Evolutionary conservation across 2,329 filamentous ascomycete species (phyloP).

Genomic region (Leptographium galeiforme): DNA sequence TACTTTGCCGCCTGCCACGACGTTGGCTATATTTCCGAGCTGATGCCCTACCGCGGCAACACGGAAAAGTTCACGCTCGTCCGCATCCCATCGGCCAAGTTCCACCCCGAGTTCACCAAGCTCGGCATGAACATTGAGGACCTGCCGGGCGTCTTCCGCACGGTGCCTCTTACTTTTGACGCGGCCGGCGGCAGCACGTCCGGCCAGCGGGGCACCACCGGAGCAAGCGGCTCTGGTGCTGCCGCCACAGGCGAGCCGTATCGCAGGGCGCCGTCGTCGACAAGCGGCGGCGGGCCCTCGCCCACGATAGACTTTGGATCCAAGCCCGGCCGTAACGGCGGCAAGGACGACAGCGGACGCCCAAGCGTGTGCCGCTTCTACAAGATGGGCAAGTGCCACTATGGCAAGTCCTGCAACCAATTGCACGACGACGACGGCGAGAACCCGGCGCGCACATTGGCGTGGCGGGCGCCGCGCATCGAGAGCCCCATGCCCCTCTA

Average conservation of each 20-base stretch:
- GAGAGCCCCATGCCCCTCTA: background rate
- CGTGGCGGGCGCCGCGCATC: background rate
- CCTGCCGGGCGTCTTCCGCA: constrained; percentile 37
- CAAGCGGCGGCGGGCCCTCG: too few species aligned
- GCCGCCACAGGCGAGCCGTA: background rate
- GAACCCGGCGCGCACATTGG: background rate
- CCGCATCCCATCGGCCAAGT: constrained; percentile 27
- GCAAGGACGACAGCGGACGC: background rate
- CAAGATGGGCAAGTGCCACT: constrained; percentile 17
- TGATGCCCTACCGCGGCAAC: constrained; percentile 37
- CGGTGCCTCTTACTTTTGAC: background rate
- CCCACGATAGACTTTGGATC: too few species aligned
- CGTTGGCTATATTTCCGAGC: constrained; percentile 40
- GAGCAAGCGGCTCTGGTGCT: background rate
- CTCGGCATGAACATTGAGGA: constrained; percentile 37
- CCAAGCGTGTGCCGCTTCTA: constrained; percentile 16
- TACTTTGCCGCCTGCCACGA: constrained; percentile 52
- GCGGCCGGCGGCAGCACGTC: background rate
- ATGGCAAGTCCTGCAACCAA: constrained; percentile 16
- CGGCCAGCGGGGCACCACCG: background rate
- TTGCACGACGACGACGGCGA: constrained; percentile 10
- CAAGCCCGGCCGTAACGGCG: background rate
- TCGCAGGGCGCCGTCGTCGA: background rate
- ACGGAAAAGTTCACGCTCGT: constrained; percentile 41
- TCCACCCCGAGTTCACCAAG: constrained; percentile 37